Evolutionary conservation across 495 filamentous ascomycete species (phyloP).

Genomic region (Clohesyomyces aquaticus): DNA sequence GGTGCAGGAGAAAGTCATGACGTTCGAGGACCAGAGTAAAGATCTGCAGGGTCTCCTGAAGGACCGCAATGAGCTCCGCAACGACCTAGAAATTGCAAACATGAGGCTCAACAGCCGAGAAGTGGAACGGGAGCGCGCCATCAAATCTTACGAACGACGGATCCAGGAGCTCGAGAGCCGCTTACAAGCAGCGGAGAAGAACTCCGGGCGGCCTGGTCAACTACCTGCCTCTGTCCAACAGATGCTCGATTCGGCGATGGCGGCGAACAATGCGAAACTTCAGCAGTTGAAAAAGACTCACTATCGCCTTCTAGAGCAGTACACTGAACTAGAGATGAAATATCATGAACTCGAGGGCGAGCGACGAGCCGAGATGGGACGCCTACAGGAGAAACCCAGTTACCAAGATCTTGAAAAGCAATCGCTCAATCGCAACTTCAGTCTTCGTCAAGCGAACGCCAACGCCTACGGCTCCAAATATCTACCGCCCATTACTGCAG

Average conservation of each 20-base stretch:
- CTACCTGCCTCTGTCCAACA: slow-evolving; percentile 48
- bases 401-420: slow-evolving; percentile 18
- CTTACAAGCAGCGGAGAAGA: slow-evolving; percentile 44
- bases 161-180: slow-evolving; percentile 53
- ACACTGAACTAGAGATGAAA: slow-evolving; percentile 47
- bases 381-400: slow-evolving; percentile 11
- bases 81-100: slow-evolving; percentile 56
- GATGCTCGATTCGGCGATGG: slow-evolving; percentile 56
- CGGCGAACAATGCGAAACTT: slow-evolving; percentile 50
- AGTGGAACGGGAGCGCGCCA: slow-evolving; percentile 53
- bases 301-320: slow-evolving; percentile 47
- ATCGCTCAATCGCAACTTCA: slow-evolving; percentile 28
- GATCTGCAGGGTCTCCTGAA: slow-evolving; percentile 57
- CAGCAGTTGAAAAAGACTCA: slow-evolving; percentile 53
- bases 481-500: slow-evolving; percentile 15
- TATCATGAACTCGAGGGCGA: slow-evolving; percentile 40
- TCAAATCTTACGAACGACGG: slow-evolving; percentile 51
- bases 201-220: slow-evolving; percentile 28
- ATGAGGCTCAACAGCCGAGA: slow-evolving; percentile 58
- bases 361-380: slow-evolving; percentile 24
- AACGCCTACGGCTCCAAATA: slow-evolving; percentile 21
- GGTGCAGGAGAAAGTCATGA: slow-evolving; percentile 59
- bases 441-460: slow-evolving; percentile 9
- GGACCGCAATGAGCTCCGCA: slow-evolving; percentile 56
- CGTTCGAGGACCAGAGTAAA: slow-evolving; percentile 60